phyloP scores from a whole-genome alignment of 2,329 filamentous ascomycete species.

The Scorias spongiosa region DNA sequence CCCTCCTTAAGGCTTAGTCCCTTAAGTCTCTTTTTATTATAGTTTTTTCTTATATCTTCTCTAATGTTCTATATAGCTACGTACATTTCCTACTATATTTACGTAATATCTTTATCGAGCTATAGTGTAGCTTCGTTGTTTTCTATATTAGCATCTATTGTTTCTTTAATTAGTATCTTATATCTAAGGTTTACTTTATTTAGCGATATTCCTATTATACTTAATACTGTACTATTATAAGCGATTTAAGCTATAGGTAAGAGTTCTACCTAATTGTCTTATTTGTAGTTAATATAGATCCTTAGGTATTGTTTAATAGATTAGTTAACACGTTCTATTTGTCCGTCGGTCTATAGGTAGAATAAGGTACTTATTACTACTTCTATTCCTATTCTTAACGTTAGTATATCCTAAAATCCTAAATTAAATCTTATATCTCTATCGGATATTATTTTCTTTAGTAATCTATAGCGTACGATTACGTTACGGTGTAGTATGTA shows the following conservation, averaged over 20 bases:
- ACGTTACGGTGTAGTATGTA: background rate
- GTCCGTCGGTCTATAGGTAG: background rate
- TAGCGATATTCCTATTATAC: background rate
- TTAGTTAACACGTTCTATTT: background rate
- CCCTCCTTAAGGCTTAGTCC: background rate
- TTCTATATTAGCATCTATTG: background rate
- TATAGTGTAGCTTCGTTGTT: background rate
- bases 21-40: background rate
- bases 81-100: background rate
- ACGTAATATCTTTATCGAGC: background rate
- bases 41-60: background rate
- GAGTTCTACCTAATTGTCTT: background rate
- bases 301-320: background rate
- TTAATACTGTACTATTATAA: background rate
- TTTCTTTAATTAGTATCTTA: background rate
- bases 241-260: background rate
- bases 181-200: background rate
- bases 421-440: background rate
- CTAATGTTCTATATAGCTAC: background rate
- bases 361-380: background rate
- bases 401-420: background rate
- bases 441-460: background rate
- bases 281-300: background rate
- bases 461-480: background rate
- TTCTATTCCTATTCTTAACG: background rate